A percentile compares a stretch with the other conserved stretches of the same genome.
phyloP scores from a whole-genome alignment of 139 green algal genomes.

The Desmodesmus armatus region DNA sequence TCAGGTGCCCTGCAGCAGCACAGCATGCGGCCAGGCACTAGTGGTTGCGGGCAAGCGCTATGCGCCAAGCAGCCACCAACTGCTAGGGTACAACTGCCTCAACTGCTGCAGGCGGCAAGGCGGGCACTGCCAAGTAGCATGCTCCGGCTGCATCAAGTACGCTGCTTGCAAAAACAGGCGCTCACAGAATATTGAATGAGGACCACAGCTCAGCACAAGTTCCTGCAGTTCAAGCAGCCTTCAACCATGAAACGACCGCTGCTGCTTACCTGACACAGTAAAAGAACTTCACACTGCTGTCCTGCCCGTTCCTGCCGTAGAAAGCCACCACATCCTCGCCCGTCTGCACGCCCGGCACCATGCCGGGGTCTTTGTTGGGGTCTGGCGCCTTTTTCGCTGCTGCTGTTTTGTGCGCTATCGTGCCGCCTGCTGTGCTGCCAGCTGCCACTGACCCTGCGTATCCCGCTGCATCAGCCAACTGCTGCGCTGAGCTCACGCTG shows the following conservation, averaged over 20 bases:
- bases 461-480: no score
- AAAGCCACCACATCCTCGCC: constrained; percentile 81
- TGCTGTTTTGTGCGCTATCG: not conserved
- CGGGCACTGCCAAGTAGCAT: no score
- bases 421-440: constrained; percentile 1
- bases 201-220: no score
- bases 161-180: not conserved
- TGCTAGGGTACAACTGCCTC: no score
- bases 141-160: no score
- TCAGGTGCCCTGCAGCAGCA: constrained; percentile 54
- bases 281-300: constrained; percentile 86
- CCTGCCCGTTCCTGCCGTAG: constrained; percentile 82
- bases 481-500: no score
- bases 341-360: constrained; percentile 69
- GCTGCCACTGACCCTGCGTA: no score
- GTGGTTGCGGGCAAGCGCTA: no score
- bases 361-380: constrained; percentile 46
- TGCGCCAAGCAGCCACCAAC: no score
- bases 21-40: no score
- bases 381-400: not conserved
- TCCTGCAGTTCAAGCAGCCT: not conserved
- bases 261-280: constrained; percentile 78
- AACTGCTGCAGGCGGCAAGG: not conserved
- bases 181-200: no score
- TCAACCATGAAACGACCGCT: not conserved